These are phyloP conservation scores for Backusella mclennaniae DNA, from an alignment of 192 early-diverging fungal genomes.

Conservation along the genomic window DNA sequence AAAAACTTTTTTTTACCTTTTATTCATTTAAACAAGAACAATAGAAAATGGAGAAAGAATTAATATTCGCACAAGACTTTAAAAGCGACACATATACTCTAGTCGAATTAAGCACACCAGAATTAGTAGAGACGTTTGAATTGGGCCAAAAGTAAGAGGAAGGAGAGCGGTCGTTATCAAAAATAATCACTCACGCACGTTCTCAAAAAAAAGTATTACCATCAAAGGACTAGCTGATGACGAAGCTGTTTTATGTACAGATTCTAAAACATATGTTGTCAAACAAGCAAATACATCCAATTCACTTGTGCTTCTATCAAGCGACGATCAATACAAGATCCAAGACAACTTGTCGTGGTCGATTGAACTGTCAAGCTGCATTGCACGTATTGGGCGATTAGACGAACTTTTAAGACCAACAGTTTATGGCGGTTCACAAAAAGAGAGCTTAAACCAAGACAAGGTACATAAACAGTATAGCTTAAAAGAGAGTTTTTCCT, in stretches of 20 bases:
- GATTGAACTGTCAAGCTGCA: conserved; percentile 43
- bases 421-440: conserved; percentile 41
- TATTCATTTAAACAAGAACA: not conserved
- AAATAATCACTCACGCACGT: not conserved
- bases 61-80: not conserved
- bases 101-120: conserved; percentile 8
- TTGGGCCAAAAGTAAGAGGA: not conserved
- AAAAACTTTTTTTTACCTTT: not conserved
- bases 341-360: conserved; percentile 39
- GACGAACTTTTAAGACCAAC: conserved; percentile 29
- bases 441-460: conserved; percentile 19
- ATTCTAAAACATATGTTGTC: conserved; percentile 20
- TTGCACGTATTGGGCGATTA: conserved; percentile 42
- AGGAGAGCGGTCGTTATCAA: not conserved
- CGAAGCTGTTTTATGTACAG: conserved; percentile 40
- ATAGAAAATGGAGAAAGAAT: not conserved
- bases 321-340: conserved; percentile 18
- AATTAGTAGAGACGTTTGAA: conserved; percentile 14
- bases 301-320: conserved; percentile 23
- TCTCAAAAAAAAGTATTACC: conserved; percentile 5
- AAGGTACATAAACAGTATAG: not conserved
- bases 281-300: conserved; percentile 38
- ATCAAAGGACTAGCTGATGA: conserved; percentile 40
- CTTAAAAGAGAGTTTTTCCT: not conserved
- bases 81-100: conserved; percentile 5